phyloP scores from a whole-genome alignment of 164 flowering plant species.

The Tetracentron sinense region DNA sequence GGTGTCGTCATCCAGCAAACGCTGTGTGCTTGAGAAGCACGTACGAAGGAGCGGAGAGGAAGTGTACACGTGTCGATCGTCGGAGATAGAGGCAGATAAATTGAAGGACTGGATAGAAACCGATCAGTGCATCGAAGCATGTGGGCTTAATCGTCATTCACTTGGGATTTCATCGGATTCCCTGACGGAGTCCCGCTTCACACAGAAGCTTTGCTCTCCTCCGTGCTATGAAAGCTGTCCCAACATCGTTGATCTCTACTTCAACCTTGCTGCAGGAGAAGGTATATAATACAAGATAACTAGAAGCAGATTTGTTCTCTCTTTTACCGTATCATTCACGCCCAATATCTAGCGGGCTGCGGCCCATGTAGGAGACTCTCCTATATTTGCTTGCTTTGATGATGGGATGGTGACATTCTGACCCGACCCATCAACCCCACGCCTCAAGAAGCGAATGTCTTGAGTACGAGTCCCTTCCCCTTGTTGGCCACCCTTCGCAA shows the following conservation, averaged over 20 bases:
- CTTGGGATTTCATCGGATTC: constrained; percentile 71
- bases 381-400: too few relatives aligned
- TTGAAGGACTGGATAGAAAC: constrained; percentile 45
- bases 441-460: too few relatives aligned
- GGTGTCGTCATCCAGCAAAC: constrained; percentile 50
- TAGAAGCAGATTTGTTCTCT: too few relatives aligned
- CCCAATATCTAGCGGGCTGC: too few relatives aligned
- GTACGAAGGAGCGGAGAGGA: constrained; percentile 40
- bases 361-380: too few relatives aligned
- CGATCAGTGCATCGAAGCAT: constrained; percentile 47
- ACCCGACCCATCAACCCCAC: too few relatives aligned
- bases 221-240: constrained; percentile 56
- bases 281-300: constrained; percentile 30
- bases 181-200: constrained; percentile 50
- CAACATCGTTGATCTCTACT: too few relatives aligned
- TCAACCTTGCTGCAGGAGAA: constrained; percentile 83
- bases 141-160: constrained; percentile 47
- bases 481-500: too few relatives aligned
- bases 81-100: constrained; percentile 53
- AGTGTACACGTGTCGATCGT: constrained; percentile 40
- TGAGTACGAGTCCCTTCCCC: too few relatives aligned
- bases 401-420: too few relatives aligned
- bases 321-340: too few relatives aligned
- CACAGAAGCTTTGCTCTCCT: constrained; percentile 54
- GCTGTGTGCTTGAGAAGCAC: constrained; percentile 66